Percentiles rank a stretch among this genome's conserved stretches.
Conservation (phyloP, 305 asterid species). For the Nicotiana rustica region DNA sequence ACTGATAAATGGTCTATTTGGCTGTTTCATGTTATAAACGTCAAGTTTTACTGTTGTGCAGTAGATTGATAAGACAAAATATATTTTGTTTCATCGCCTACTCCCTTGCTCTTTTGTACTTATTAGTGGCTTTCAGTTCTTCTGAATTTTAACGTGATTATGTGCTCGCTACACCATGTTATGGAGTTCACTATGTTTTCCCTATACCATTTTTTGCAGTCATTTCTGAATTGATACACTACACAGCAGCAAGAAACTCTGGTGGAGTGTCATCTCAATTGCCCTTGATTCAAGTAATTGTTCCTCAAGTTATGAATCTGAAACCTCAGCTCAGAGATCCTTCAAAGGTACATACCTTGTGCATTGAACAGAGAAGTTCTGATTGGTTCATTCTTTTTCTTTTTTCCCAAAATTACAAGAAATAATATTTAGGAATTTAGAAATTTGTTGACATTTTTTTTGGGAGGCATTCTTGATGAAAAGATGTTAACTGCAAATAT, state of each 20-base stretch:
- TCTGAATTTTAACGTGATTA: conserved; percentile 33
- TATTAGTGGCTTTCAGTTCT: conserved; percentile 14
- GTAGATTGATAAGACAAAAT: neutral
- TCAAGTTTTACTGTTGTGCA: neutral
- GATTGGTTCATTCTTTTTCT: neutral
- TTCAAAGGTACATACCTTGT: conserved; percentile 68
- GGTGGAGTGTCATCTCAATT: conserved; percentile 77
- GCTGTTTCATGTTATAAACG: neutral
- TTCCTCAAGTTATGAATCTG: conserved; percentile 88
- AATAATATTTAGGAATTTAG: neutral
- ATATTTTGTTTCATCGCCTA: conserved; percentile 11
- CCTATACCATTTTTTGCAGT: conserved; percentile 60
- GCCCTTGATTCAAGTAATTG: conserved; percentile 94
- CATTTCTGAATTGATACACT: conserved; percentile 93
- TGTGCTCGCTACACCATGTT: conserved; percentile 38
- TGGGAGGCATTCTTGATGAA: neutral
- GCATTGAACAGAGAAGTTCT: conserved; percentile 15
- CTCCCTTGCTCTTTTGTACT: neutral
- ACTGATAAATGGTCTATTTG: conserved; percentile 26
- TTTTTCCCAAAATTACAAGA: neutral
- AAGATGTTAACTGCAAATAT: conserved; percentile 1
- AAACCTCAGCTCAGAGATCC: conserved; percentile 90
- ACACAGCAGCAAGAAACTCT: conserved; percentile 74
- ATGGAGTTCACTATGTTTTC: conserved; percentile 26
- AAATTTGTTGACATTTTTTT: conserved; percentile 16